Percentiles rank a stretch among this genome's conserved stretches.
phyloP scores from a whole-genome alignment of 108 stramenopile genomes.

The Nitzschia inconspicua region DNA sequence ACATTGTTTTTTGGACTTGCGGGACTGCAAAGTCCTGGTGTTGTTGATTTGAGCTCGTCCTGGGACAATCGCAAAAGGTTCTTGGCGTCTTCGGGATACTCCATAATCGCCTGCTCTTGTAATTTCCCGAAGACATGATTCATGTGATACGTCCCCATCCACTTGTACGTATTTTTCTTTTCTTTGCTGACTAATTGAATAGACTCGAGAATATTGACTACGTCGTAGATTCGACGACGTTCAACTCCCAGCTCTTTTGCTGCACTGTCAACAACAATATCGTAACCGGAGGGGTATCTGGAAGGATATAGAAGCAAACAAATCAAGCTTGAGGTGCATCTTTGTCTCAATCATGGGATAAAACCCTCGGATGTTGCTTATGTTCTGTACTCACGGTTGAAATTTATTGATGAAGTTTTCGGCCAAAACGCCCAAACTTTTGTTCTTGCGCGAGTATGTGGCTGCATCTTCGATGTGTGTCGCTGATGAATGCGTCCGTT shows the following conservation, averaged over 20 bases:
- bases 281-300: too few species aligned
- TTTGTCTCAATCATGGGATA: too few species aligned
- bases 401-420: slow-evolving; percentile 64
- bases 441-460: slow-evolving; percentile 69
- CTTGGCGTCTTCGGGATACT: slow-evolving; percentile 45
- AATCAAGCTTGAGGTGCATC: too few species aligned
- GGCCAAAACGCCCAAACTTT: slow-evolving; percentile 73
- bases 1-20: slow-evolving; percentile 5
- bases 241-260: slow-evolving; percentile 81
- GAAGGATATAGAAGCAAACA: too few species aligned
- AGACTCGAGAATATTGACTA: slow-evolving; percentile 92
- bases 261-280: slow-evolving; percentile 55
- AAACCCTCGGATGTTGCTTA: slow-evolving; percentile 9
- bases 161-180: slow-evolving; percentile 89
- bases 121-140: slow-evolving; percentile 57
- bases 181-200: slow-evolving; percentile 69
- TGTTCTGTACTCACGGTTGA: too few species aligned
- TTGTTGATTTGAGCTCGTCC: neutral
- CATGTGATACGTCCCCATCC: slow-evolving; percentile 70
- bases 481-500: neutral
- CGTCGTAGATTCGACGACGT: slow-evolving; percentile 92
- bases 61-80: slow-evolving; percentile 4
- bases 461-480: neutral
- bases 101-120: slow-evolving; percentile 55
- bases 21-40: neutral